Evolutionary conservation across 352 stramenopile species (phyloP).

Genomic region (Lagenidium giganteum): DNA sequence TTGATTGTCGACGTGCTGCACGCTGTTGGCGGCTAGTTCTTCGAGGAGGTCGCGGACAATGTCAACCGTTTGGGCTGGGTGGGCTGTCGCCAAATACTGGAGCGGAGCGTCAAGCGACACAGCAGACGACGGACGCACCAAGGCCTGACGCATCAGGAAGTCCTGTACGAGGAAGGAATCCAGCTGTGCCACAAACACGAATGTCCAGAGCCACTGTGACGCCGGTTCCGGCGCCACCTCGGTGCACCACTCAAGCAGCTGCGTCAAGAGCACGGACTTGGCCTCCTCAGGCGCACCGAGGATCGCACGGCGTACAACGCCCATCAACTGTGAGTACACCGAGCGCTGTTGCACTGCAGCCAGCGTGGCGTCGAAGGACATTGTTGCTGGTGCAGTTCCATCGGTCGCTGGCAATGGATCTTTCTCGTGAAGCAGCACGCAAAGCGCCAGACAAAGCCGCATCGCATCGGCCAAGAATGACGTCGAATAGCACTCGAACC

Average conservation of each 20-base stretch:
- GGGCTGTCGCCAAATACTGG: slow-evolving; percentile 31
- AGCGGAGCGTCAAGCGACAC: too few species aligned
- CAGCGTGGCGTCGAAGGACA: slow-evolving; percentile 25
- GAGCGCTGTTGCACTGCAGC: slow-evolving; percentile 30
- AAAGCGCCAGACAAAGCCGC: slow-evolving; percentile 36
- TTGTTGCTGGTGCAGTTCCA: slow-evolving; percentile 6
- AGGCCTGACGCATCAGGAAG: slow-evolving; percentile 33
- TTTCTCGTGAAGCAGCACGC: slow-evolving; percentile 30
- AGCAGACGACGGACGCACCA: slow-evolving; percentile 8
- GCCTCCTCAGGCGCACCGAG: slow-evolving; percentile 19
- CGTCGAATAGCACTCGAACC: slow-evolving; percentile 21
- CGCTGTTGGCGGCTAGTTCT: slow-evolving; percentile 4
- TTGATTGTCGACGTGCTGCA: not conserved
- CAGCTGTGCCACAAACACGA: slow-evolving; percentile 35
- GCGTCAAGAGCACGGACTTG: slow-evolving; percentile 18
- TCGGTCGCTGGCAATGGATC: slow-evolving; percentile 27
- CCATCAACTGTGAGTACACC: slow-evolving; percentile 37
- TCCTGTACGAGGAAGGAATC: slow-evolving; percentile 40
- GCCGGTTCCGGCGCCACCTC: slow-evolving; percentile 15
- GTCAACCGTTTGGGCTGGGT: slow-evolving; percentile 41
- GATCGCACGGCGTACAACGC: slow-evolving; percentile 33
- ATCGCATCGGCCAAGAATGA: slow-evolving; percentile 33
- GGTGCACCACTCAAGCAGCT: slow-evolving; percentile 53
- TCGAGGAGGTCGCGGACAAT: slow-evolving; percentile 38
- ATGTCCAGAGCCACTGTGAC: slow-evolving; percentile 42